These are phyloP conservation scores for Excoecaria cochinchinensis DNA, from an alignment of 345 rosid species.

Conservation along the genomic window DNA sequence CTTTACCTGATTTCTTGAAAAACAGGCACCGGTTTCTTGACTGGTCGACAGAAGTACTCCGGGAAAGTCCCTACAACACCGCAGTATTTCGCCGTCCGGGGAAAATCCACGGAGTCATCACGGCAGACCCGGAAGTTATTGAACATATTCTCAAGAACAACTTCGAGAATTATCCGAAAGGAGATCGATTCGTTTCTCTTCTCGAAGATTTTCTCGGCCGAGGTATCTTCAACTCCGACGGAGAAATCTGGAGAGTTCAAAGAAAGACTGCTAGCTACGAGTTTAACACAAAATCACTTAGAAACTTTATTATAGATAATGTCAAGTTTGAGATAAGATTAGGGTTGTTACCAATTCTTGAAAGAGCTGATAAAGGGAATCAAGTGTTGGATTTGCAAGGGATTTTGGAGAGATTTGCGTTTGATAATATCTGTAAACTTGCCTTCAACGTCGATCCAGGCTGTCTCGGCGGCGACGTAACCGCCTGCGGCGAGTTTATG, in stretches of 20 bases:
- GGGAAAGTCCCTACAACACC: conserved; percentile 27
- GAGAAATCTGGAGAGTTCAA: conserved; percentile 40
- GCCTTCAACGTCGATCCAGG: conserved; percentile 25
- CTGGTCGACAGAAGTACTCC: conserved; percentile 38
- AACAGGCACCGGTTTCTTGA: conserved; percentile 46
- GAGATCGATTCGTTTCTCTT: conserved; percentile 18
- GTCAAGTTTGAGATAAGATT: conserved; percentile 31
- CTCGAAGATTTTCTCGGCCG: conserved; percentile 45
- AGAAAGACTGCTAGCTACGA: conserved; percentile 47
- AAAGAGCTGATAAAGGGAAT: conserved; percentile 11
- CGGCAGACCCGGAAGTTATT: conserved; percentile 38
- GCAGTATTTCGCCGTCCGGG: conserved; percentile 32
- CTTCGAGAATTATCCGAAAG: conserved; percentile 48
- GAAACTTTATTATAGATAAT: conserved; percentile 33
- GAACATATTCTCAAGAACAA: conserved; percentile 44
- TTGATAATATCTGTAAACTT: conserved; percentile 35
- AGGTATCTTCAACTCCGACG: conserved; percentile 52
- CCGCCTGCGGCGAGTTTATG: conserved; percentile 19
- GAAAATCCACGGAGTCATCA: conserved; percentile 30
- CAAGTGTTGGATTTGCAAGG: conserved; percentile 30
- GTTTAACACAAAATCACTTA: conserved; percentile 42
- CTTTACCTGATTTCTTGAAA: conserved; percentile 34
- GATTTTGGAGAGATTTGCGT: conserved; percentile 19
- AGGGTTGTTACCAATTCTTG: conserved; percentile 34
- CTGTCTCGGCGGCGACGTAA: conserved; percentile 19